These are phyloP conservation scores for Botrytis sinoallii DNA, from an alignment of 2,329 filamentous ascomycete species.

Conservation along the genomic window DNA sequence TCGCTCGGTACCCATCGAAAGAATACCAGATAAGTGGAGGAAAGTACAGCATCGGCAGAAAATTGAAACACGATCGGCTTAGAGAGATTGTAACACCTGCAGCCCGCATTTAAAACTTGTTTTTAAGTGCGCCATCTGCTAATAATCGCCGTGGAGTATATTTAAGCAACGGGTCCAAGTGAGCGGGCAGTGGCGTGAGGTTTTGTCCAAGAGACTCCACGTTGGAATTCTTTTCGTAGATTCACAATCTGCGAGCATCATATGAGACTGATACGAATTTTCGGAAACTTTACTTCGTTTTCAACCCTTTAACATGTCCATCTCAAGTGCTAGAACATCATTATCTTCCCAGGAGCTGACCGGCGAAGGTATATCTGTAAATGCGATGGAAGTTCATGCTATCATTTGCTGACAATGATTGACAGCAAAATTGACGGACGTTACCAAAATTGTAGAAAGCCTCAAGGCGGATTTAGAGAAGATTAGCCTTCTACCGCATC, in stretches of 20 bases:
- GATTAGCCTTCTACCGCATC: slow-evolving; percentile 54
- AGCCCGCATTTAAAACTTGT: not conserved
- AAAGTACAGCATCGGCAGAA: not conserved
- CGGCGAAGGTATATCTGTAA: slow-evolving; percentile 27
- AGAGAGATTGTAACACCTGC: not conserved
- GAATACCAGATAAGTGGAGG: not conserved
- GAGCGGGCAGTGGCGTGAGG: not conserved
- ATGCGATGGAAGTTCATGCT: not conserved
- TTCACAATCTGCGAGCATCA: not conserved
- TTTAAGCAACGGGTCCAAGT: not conserved
- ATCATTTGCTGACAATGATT: slow-evolving; percentile 21
- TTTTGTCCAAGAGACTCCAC: not conserved
- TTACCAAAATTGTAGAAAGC: slow-evolving; percentile 60
- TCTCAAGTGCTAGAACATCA: slow-evolving; percentile 24
- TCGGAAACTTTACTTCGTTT: not conserved
- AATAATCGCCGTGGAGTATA: not conserved
- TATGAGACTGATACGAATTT: not conserved
- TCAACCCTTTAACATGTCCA: slow-evolving; percentile 21
- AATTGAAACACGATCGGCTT: not conserved
- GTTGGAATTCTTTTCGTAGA: not conserved
- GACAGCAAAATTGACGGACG: slow-evolving; percentile 65
- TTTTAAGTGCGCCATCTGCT: not conserved
- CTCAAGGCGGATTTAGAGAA: slow-evolving; percentile 61
- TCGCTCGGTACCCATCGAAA: not conserved
- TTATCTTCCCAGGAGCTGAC: slow-evolving; percentile 28